Conservation (phyloP, 73 alveolate genomes). For the Strombidium stylifer region DNA sequence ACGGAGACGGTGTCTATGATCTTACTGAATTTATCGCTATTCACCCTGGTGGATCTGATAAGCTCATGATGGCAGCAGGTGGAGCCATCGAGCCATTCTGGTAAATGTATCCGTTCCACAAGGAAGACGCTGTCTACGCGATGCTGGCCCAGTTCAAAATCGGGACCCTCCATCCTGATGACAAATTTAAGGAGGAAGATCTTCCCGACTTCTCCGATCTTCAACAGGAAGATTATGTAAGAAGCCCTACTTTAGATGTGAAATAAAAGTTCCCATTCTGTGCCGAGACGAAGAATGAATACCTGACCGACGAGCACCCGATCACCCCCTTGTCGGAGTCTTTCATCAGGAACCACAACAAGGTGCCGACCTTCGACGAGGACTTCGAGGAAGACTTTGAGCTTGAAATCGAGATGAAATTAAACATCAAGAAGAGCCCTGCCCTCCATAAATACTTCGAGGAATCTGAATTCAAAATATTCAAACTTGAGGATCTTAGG, state of each 20-base stretch:
- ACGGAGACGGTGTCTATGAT: conserved; percentile 51
- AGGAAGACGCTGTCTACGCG: conserved; percentile 47
- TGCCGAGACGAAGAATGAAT: conserved; percentile 41
- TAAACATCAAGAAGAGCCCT: no score
- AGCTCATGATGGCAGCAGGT: conserved; percentile 67
- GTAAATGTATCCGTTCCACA: conserved; percentile 44
- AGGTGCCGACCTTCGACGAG: no score
- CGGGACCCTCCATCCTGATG: conserved; percentile 50
- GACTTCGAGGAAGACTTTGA: no score
- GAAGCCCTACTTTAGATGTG: conserved; percentile 8
- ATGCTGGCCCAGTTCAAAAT: conserved; percentile 48
- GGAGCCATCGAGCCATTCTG: conserved; percentile 70
- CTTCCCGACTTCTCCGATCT: neutral
- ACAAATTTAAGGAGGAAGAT: conserved; percentile 12
- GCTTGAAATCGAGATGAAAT: neutral
- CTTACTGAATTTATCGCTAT: conserved; percentile 37
- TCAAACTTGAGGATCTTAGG: no score
- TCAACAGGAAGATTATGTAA: neutral
- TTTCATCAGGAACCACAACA: conserved; percentile 41
- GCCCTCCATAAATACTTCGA: no score
- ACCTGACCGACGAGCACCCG: conserved; percentile 4
- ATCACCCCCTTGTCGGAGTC: conserved; percentile 29
- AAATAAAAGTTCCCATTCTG: conserved; percentile 23
- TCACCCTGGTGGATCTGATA: conserved; percentile 69
- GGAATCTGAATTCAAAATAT: no score